Base-by-base conservation (phyloP, 140 eudicot genomes). In the Bidens hawaiensis region DNA sequence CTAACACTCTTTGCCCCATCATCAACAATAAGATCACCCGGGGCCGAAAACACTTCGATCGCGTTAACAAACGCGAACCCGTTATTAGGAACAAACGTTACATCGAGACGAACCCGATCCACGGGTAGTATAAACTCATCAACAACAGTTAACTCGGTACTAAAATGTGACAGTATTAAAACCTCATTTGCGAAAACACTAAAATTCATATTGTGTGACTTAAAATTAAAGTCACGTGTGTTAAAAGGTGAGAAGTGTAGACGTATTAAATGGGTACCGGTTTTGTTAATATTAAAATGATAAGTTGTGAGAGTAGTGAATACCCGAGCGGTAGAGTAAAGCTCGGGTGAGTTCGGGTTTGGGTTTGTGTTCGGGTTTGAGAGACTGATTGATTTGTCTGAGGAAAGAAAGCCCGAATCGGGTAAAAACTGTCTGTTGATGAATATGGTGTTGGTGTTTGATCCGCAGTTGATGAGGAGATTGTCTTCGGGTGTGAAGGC, bases 1-100 rank as follows among this genome's bases (percentile, higher is more conserved):
- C 49, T 68, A 67, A 86, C 52, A 12, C 62, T 70, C 47, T 71
- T 73, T 25, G 79, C 70, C 3, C 88, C 94, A 68, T 14, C 49
- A 19, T 87, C 94, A 60, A 80, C 53, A 54, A 90, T 79, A 50
- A 82, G 83, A 78, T 84, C 89, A 69, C 5, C 43, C 3, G 97
- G 96, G 16, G 90, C 86, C 30, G 97, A 90, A 63, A 90, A 74
- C 67, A 90, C 88, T 60, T 90, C 97, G 59, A 90, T 84, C 22
- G 88, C 97, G 64, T 45, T 87, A 49, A 84, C 78, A 79, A 76
- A 90, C 27, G 78, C 97, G 60, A 81, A 74, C 75, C 78, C 81
- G 2, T 74, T 73, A 57, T 77, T 65, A 5, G 93, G 89, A 15
- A 42, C 41, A 70, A 89, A 81, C 46, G 56, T 19, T 25, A 89